Evolutionary conservation across 2,329 filamentous ascomycete species (phyloP).

Genomic region (Pseudogymnoascus sp.): DNA sequence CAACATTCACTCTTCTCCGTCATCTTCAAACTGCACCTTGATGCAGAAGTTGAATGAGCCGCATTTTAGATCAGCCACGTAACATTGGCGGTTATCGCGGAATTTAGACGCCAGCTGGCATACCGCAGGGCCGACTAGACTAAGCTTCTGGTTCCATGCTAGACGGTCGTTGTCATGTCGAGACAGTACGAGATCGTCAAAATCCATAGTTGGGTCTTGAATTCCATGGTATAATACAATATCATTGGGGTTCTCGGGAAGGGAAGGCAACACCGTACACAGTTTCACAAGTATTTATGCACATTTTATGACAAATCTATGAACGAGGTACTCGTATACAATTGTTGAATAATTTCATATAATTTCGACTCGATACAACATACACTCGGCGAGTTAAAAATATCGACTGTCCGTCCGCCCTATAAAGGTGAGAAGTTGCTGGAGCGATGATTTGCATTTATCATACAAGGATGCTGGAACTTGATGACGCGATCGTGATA

Average conservation of each 20-base stretch:
- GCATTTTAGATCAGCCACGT: conserved; percentile 11
- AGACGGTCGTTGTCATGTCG: not conserved
- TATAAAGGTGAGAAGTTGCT: not conserved
- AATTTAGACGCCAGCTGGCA: conserved; percentile 11
- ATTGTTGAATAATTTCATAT: not conserved
- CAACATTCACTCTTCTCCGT: conserved; percentile 8
- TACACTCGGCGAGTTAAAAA: not conserved
- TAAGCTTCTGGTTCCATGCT: not conserved
- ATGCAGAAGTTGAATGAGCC: conserved; percentile 13
- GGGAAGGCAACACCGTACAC: not conserved
- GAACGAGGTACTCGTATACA: not conserved
- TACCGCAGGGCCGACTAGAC: not conserved
- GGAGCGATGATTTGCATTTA: not conserved
- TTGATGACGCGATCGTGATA: conserved; percentile 5
- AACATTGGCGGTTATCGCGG: conserved; percentile 11
- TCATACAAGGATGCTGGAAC: not conserved
- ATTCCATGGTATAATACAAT: not conserved
- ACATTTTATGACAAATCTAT: not conserved
- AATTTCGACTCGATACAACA: not conserved
- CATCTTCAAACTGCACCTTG: conserved; percentile 11
- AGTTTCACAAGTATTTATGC: not conserved
- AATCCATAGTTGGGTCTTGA: not conserved
- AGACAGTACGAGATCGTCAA: not conserved
- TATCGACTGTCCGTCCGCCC: too few relatives aligned
- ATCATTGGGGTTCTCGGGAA: not conserved